A percentile compares a stretch with the other conserved stretches of the same genome.
These are phyloP conservation scores for Pezicula rhizophila DNA, from an alignment of 2,329 filamentous ascomycete genomes.

Conservation along the genomic window DNA sequence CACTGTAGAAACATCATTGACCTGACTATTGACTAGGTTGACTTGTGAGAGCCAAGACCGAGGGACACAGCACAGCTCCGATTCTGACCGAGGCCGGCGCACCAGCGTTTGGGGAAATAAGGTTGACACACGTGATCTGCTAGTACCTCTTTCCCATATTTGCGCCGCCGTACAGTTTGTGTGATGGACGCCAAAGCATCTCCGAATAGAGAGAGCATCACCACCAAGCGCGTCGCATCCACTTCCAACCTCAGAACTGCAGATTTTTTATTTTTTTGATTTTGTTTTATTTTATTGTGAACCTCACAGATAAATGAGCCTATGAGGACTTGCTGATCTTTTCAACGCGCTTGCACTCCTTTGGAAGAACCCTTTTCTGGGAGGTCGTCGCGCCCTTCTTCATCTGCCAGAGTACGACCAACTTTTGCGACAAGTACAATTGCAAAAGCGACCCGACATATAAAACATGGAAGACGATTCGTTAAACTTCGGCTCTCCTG, in stretches of 20 bases:
- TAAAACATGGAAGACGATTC: slow-evolving; percentile 53
- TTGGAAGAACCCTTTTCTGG: slow-evolving; percentile 9
- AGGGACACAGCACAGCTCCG: slow-evolving; percentile 9
- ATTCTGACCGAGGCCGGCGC: no score
- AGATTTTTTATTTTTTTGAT: no score
- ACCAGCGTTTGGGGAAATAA: no score
- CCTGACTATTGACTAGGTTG: no score
- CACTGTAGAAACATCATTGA: slow-evolving; percentile 4
- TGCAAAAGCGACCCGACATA: slow-evolving; percentile 9
- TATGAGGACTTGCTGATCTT: not conserved
- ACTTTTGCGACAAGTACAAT: slow-evolving; percentile 25
- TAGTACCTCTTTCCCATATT: slow-evolving; percentile 3
- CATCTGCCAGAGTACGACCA: not conserved
- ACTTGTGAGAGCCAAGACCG: slow-evolving; percentile 3
- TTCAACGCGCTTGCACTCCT: slow-evolving; percentile 7
- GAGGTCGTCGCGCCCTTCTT: slow-evolving; percentile 6
- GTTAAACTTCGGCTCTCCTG: slow-evolving; percentile 51
- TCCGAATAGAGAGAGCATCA: not conserved
- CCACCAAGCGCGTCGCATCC: not conserved
- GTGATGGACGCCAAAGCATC: slow-evolving; percentile 6
- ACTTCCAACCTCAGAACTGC: slow-evolving; percentile 1
- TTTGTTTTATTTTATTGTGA: not conserved
- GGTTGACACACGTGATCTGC: no score
- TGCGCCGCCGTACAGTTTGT: not conserved
- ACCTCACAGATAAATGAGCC: not conserved